Evolutionary conservation across 148 eudicot species (phyloP).

Genomic region (Rhododendron vialii): DNA sequence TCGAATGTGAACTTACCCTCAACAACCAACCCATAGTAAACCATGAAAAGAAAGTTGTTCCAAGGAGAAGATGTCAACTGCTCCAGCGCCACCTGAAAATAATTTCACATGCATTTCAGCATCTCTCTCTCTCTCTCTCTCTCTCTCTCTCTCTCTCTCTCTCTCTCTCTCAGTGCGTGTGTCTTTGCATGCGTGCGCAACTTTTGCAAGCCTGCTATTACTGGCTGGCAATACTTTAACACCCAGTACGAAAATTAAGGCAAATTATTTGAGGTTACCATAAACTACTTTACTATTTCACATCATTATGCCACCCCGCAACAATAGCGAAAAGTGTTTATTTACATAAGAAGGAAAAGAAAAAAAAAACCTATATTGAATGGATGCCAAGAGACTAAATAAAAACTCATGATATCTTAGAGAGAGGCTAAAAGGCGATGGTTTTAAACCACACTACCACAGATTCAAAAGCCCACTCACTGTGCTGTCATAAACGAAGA

Average conservation of each 20-base stretch:
- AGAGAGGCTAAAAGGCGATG: not conserved
- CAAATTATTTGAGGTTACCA: not conserved
- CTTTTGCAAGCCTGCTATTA: not conserved
- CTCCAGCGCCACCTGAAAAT: constrained; percentile 70
- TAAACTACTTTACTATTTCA: not conserved
- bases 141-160: too few relatives aligned
- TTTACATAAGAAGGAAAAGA: not conserved
- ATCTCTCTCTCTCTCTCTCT: not conserved
- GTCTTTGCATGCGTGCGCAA: not conserved
- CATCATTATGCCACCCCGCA: not conserved
- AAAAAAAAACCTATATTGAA: not conserved
- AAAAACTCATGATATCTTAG: not conserved
- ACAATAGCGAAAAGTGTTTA: not conserved
- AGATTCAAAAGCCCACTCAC: not conserved
- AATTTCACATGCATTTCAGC: constrained; percentile 1
- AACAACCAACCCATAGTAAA: constrained; percentile 66
- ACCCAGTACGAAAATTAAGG: not conserved
- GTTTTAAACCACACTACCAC: not conserved
- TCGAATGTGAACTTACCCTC: constrained; percentile 50
- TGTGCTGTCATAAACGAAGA: not conserved
- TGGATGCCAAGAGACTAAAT: not conserved
- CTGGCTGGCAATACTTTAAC: not conserved
- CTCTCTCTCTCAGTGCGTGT: not conserved
- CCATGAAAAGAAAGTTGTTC: constrained; percentile 80
- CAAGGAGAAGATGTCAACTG: constrained; percentile 78